A percentile compares a stretch with the other conserved stretches of the same genome.
phyloP scores from a whole-genome alignment of 2,329 filamentous ascomycete species.

The Arthroderma uncinatum region DNA sequence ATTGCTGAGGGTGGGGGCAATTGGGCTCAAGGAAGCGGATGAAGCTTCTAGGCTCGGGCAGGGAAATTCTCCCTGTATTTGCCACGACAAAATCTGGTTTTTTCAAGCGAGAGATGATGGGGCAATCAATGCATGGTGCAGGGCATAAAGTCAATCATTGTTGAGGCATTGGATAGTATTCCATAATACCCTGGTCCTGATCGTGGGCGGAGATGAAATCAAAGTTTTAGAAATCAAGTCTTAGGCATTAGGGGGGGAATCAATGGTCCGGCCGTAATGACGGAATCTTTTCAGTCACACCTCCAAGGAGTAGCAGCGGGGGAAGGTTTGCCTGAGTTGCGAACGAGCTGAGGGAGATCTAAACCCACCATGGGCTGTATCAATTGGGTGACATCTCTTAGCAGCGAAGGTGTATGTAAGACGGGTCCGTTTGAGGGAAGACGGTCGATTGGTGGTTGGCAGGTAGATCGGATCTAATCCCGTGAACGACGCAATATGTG shows the following conservation, averaged over 20 bases:
- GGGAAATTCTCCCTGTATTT: slow-evolving; percentile 6
- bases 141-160: background rate
- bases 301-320: background rate
- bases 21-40: background rate
- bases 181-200: background rate
- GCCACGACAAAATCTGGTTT: slow-evolving; percentile 11
- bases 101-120: background rate
- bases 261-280: background rate
- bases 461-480: slow-evolving; percentile 10
- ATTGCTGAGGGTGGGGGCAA: background rate
- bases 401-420: background rate
- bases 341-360: background rate
- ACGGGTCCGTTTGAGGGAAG: background rate
- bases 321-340: background rate
- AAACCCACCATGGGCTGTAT: background rate
- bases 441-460: background rate
- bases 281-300: background rate
- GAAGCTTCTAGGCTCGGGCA: background rate
- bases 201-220: background rate
- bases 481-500: slow-evolving; percentile 15
- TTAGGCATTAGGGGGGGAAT: background rate
- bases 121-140: background rate
- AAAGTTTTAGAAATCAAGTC: background rate
- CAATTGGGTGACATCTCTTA: background rate
- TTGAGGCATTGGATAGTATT: background rate